Conservation (phyloP, 176 grass and related monocot genomes). For the Oryza australiensis region DNA sequence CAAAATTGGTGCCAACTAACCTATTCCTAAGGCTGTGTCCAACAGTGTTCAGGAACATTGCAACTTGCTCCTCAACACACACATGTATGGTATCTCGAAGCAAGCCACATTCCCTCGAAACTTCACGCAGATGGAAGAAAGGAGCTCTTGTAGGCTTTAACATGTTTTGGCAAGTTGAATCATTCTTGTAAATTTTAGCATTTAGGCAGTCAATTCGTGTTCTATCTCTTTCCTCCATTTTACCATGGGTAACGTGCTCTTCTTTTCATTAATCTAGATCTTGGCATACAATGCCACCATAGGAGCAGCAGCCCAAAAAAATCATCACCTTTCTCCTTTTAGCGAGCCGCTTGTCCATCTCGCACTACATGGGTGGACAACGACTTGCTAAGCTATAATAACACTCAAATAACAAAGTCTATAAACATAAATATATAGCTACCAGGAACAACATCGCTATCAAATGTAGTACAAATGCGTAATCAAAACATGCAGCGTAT, state of each 20-base stretch:
- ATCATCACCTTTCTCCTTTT: not conserved
- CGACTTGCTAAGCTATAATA: no score
- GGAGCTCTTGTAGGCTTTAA: not conserved
- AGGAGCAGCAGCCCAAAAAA: not conserved
- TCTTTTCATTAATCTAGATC: not conserved
- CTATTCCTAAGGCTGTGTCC: no score
- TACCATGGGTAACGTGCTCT: not conserved
- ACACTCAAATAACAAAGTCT: no score
- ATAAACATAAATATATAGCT: no score
- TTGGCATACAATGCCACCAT: not conserved
- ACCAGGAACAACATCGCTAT: no score
- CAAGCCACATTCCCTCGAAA: not conserved
- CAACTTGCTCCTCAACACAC: no score
- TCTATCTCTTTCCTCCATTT: no score
- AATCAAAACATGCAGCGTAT: no score
- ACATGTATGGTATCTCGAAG: not conserved
- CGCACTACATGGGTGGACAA: no score
- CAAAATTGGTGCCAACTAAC: no score
- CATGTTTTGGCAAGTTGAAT: not conserved
- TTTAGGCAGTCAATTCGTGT: not conserved
- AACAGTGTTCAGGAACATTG: no score
- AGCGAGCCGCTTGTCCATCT: not conserved
- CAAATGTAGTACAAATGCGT: no score
- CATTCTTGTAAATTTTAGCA: not conserved
- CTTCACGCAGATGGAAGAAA: not conserved